Evolutionary conservation across 2,329 filamentous ascomycete genomes (phyloP), one percentile per base, ranked within the genome.

Genomic region (Pezicula carpinea): DNA sequence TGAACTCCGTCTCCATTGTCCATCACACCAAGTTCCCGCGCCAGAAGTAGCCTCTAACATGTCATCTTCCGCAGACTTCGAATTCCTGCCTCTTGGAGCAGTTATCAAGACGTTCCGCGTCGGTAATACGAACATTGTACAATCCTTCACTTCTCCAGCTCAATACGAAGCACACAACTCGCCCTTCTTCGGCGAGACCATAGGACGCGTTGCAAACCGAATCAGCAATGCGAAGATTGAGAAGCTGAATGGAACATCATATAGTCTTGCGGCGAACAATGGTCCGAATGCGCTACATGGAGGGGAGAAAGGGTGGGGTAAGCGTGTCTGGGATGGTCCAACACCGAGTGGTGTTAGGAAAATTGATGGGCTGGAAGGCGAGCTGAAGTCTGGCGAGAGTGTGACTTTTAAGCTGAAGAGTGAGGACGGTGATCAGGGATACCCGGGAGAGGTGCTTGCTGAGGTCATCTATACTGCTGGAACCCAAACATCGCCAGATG

Each of bases 101-200:
- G 87, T 89, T 64, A 84, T 93, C 64, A 83, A 96, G 65, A 80
- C 87, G 61, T 85, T 96, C 72, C 77, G 75, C 40, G 79, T 97
- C 57, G 85, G 77, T 50, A 85, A 82, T 53, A 72, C 80, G 64
- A 93, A 96, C 71, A 93, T 99, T 55, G 91, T 96, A 18, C 87
- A 93, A 57, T 83, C 85, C 44, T 96, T 96, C 70, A 80, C 87
- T 15, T 82, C 77, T 13, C 79, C 86, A 44, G 80, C 86, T 38
- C 79, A 84, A 51, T 96, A 96, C 71, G 77, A 77, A 54, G 70
- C 80, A 57, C 72, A 91, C 73, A 92, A 93, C 70, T 72, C 68
- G 10, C 83, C 88, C 2, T 91, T 83, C 73, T 97, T 96, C 64
- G 92, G 93, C 54, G 91, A 92, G 66, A 97, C 89, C 38, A 96